Evolutionary conservation across 169 alveolate genomes (phyloP), one percentile per base, ranked within the genome.

Genomic region (Plasmodium cynomolgi): DNA sequence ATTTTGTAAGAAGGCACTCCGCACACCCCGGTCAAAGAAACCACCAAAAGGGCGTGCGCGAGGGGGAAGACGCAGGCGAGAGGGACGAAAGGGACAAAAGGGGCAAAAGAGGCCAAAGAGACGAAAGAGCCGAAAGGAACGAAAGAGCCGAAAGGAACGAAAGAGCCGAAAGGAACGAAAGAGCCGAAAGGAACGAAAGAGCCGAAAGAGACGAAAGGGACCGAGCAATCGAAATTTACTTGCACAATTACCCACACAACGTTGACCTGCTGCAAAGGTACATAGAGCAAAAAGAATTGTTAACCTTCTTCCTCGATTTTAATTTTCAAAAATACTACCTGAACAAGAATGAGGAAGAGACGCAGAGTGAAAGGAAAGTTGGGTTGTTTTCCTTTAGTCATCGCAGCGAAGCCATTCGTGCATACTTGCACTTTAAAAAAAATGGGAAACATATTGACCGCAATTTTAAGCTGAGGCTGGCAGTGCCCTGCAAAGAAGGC

Each of bases 371-470:
- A 58, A 54, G 81, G 31, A 88, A 62, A 71, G 90, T 88, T 34
- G 94, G 94, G 0, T 50, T 41, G n/a, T 56, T 88, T 3, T 37
- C 81, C 44, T 88, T 88, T 33, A 13, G 33, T 73, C 74, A 81
- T 81, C 88, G 94, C 13, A 39, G 33, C n/a, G 94, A 88, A 80
- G 31, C 94, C 5, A 80, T 88, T 31, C n/a, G 83, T 20, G 94
- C 94, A 1, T 88, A 79, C 15, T 29, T 80, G 9, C 50, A 79
- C 33, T 88, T 79, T 34, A 88, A 88, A 68, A 77, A 80, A 56
- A 79, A 88, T 47, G 50, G 50, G 1, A 41, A 88, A 7, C 41
- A 88, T 31, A 80, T 88, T 26, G n/a, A 88, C 29, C 41, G 33
- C 8, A 58, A 77, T 37, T 41, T 88, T 26, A 88, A 79, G 29